Evolutionary conservation across 345 rosid genomes (phyloP).

Genomic region (Angophora floribunda): DNA sequence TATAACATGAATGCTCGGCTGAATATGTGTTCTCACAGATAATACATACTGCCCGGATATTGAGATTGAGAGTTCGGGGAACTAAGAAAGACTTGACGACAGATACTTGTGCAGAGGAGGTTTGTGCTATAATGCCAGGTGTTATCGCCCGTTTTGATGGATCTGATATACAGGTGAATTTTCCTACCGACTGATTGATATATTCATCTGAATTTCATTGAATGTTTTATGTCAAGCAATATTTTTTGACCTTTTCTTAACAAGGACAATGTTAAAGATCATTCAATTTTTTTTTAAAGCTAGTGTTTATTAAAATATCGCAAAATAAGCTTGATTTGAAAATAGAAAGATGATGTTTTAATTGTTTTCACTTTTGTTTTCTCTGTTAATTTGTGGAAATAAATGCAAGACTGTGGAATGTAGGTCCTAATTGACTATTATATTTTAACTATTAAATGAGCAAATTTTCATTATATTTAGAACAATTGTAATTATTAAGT

Average conservation of each 20-base stretch:
- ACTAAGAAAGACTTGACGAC: constrained; percentile 54
- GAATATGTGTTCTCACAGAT: constrained; percentile 20
- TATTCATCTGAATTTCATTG: not conserved
- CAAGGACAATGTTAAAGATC: not conserved
- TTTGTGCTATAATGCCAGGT: constrained; percentile 66
- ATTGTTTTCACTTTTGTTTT: not conserved
- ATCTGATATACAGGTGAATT: constrained; percentile 51
- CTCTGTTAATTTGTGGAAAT: not conserved
- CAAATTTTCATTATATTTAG: not conserved
- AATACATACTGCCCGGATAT: constrained; percentile 51
- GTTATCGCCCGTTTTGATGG: constrained; percentile 87
- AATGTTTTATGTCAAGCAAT: not conserved
- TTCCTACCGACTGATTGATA: not conserved
- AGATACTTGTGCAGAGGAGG: constrained; percentile 58
- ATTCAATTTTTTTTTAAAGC: not conserved
- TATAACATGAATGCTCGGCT: not conserved
- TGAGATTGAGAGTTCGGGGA: constrained; percentile 70
- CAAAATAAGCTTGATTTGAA: not conserved
- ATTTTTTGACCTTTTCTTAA: not conserved
- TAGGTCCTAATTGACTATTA: not conserved
- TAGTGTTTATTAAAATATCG: not conserved
- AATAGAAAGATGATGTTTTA: not conserved
- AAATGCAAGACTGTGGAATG: not conserved
- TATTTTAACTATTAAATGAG: not conserved
- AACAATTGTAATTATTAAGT: not conserved